Percentiles rank a stretch among this genome's conserved stretches.
These are phyloP conservation scores for Amphibolis antarctica DNA, from an alignment of 106 monocot genomes.

Conservation along the genomic window DNA sequence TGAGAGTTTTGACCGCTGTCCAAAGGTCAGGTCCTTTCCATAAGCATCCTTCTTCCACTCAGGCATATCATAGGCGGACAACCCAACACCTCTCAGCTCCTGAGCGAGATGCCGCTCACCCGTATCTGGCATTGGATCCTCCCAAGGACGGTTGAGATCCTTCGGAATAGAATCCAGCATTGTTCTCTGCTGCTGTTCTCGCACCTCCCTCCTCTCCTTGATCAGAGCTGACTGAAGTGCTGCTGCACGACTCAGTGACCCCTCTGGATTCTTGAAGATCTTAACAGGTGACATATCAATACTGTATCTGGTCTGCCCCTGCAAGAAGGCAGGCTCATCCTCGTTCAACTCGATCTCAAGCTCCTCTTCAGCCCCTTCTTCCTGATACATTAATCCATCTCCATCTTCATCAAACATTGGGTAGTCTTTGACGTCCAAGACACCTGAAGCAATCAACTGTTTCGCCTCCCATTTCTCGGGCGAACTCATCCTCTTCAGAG, in stretches of 20 bases:
- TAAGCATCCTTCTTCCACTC: constrained; percentile 99
- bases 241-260: constrained; percentile 82
- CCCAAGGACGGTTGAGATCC: constrained; percentile 95
- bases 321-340: constrained; percentile 88
- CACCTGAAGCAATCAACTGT: constrained; percentile 78
- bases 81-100: constrained; percentile 84
- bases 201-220: constrained; percentile 88
- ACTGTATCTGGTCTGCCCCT: constrained; percentile 84
- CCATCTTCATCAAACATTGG: constrained; percentile 89
- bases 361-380: constrained; percentile 88
- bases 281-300: constrained; percentile 97
- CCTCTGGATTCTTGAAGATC: constrained; percentile 96
- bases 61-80: constrained; percentile 97
- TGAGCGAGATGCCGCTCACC: constrained; percentile 94
- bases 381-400: constrained; percentile 82
- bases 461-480: constrained; percentile 97
- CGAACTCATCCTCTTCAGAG: constrained; percentile 91
- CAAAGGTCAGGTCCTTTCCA: constrained; percentile 90
- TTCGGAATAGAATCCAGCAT: constrained; percentile 97
- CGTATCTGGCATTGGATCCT: constrained; percentile 96
- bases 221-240: constrained; percentile 91
- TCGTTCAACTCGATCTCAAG: constrained; percentile 90
- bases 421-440: constrained; percentile 49
- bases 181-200: constrained; percentile 88
- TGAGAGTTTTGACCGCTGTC: constrained; percentile 84